phyloP scores from a whole-genome alignment of 2,329 filamentous ascomycete species.

The Fusarium beomiforme region DNA sequence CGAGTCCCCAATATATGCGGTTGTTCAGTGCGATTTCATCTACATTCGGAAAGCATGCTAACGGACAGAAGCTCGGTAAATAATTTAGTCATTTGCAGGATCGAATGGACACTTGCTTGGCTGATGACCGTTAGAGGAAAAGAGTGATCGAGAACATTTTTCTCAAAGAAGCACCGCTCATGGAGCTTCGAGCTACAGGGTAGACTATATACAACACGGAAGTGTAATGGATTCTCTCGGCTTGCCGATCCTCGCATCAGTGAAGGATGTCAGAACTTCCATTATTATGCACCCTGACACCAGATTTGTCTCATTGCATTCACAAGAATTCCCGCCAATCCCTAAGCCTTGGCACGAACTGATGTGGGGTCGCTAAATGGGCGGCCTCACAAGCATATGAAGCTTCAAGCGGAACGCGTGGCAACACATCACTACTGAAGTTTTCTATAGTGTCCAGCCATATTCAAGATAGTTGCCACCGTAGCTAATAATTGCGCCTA shows the following conservation, averaged over 20 bases:
- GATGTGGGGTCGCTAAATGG: slow-evolving; percentile 28
- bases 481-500: neutral
- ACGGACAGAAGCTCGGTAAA: neutral
- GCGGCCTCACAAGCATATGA: slow-evolving; percentile 32
- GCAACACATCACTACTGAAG: slow-evolving; percentile 23
- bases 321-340: neutral
- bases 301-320: slow-evolving; percentile 15
- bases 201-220: neutral
- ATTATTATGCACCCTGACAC: slow-evolving; percentile 11
- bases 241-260: neutral
- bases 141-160: neutral
- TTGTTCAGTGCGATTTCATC: neutral
- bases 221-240: neutral
- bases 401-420: slow-evolving; percentile 28
- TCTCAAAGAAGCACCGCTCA: too few species aligned
- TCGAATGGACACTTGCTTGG: neutral
- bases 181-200: neutral
- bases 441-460: neutral
- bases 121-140: too few species aligned
- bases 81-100: neutral
- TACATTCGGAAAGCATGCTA: neutral
- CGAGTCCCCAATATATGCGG: neutral
- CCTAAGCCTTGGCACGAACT: slow-evolving; percentile 19
- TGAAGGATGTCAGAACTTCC: slow-evolving; percentile 16
- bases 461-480: neutral